Base-by-base conservation (phyloP, 208 protist species). In the Naegleria lovaniensis region DNA sequence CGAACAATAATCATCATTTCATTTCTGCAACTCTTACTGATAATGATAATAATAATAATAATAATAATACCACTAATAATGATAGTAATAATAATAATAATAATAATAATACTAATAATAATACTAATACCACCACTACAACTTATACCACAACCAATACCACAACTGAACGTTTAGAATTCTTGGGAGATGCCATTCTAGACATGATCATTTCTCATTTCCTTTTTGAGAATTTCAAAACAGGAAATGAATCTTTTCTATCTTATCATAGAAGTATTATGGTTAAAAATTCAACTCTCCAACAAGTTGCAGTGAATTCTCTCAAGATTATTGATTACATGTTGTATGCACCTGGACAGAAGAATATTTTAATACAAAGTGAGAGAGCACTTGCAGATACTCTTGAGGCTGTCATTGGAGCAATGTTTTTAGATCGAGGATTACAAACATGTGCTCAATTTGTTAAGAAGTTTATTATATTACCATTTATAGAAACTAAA, bases 401-500 rank as follows among this genome's bases (percentile, higher is more conserved):
- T 15, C 48, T 87, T 7, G 83, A 87, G 29, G 83, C 83, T 51
- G 1, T 87, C 13, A 52, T 87, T 87, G 83, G 83, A 52, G 83
- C 4, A n/a, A 13, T 87, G 11, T 87, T 52, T 87, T 40, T 87
- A n/a, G 83, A 87, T 87, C 19, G 13, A 52, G 83, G 83, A 87
- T 38, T 87, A 33, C 6, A 41, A 13, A 52, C 29, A 13, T 16
- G 38, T 29, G 38, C 16, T 19, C 40, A 87, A 38, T 51, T 87
- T 29, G n/a, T 41, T 33, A 48, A 87, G 6, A 87, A 87, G 7
- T n/a, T n/a, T 41, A 87, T 87, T 22, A 13, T 87, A 25, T 36
- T 36, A 25, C 67, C 43, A 48, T 48, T 48, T 48, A 48, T 48
- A 48, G 43, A 48, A 48, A 48, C 43, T 48, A 48, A 48, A 48